Base-by-base conservation (phyloP, 305 asterid species). In the Fraxinus sp. region DNA sequence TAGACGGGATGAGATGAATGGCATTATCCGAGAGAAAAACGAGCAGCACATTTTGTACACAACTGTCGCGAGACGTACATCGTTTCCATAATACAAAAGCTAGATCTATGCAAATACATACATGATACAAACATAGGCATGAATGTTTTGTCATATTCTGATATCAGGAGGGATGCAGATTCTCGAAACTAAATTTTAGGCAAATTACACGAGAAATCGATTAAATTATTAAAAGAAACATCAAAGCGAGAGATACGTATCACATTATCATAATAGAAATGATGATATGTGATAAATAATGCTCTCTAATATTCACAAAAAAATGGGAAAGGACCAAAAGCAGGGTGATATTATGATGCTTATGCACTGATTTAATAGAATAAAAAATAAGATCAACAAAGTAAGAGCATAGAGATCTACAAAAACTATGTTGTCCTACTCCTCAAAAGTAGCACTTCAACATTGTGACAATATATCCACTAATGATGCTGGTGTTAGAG, bases 331-430 rank as follows among this genome's bases (percentile, higher is more conserved):
- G 35, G n/a, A 52, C 33, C 11, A 32, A 52, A 62, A 32, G 83
- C 1, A 13, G 4, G 0, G 35, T 49, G 55, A 22, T 11, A 14
- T 14, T 49, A 14, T 14, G 59, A 49, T 14, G 20, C 59, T 14
- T 7, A 43, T 43, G 55, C n/a, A 43, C 55, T 43, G 55, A 2
- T 4, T 20, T 16, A 11, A 57, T 2, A 2, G n/a, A 46, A 3
- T 13, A 46, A 0, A 0, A 13, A 13, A 46, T 3, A 3, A 35
- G 37, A 33, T 33, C 37, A 4, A 0, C 7, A 14, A 1, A 49
- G 87, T 36, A 84, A 85, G 33, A 75, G 84, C 88, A 85, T 84
- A 78, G 91, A 90, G 89, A 89, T 87, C 88, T 85, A 90, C 86
- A 82, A 71, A 77, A 55, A 55, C 14, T 80, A 82, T 83, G 81